These are phyloP conservation scores for Plectranthus barbatus DNA, from an alignment of 257 asterid species.

Conservation along the genomic window DNA sequence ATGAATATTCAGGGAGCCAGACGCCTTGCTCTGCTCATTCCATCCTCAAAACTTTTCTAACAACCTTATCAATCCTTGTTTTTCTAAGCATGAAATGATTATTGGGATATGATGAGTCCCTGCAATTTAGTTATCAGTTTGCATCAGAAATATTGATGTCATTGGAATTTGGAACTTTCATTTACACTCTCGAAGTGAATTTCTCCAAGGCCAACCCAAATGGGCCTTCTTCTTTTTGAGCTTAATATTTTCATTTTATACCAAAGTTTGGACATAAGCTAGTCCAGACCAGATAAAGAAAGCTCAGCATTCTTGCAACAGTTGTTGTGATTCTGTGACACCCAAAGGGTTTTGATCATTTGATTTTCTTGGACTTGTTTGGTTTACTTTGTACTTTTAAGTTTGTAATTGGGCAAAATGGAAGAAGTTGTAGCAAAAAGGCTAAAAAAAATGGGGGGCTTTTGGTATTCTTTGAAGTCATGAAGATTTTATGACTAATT, in stretches of 20 bases:
- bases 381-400: neutral
- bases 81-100: slow-evolving; percentile 11
- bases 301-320: neutral
- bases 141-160: slow-evolving; percentile 19
- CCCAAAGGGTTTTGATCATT: no score
- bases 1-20: slow-evolving; percentile 33
- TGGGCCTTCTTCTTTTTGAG: neutral
- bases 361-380: neutral
- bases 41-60: slow-evolving; percentile 1
- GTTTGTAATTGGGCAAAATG: neutral
- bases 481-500: slow-evolving; percentile 12
- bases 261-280: neutral
- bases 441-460: neutral
- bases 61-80: slow-evolving; percentile 21
- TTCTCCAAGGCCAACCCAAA: neutral
- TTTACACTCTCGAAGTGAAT: neutral
- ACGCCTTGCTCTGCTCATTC: slow-evolving; percentile 6
- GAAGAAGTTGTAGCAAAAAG: neutral
- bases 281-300: neutral
- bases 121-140: slow-evolving; percentile 6
- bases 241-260: no score
- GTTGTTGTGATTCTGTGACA: no score
- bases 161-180: slow-evolving; percentile 12
- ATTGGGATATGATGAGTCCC: slow-evolving; percentile 4
- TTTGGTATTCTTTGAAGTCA: neutral